phyloP scores from a whole-genome alignment of 2,329 filamentous ascomycete genomes.

The Aspergillus sp. region DNA sequence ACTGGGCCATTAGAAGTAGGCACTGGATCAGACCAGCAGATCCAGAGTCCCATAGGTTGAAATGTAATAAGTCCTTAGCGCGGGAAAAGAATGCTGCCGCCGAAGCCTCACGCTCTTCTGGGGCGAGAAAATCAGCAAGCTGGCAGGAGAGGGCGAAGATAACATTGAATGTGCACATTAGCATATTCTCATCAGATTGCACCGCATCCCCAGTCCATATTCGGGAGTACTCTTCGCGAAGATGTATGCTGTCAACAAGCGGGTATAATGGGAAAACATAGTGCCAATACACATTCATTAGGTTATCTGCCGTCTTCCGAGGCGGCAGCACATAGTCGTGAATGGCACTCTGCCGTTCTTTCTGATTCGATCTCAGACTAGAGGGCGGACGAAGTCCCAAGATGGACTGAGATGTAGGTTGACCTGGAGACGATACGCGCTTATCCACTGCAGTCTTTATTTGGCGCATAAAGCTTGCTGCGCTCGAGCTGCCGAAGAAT shows the following conservation, averaged over 20 bases:
- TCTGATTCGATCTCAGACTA: slow-evolving; percentile 23
- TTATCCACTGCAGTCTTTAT: slow-evolving; percentile 47
- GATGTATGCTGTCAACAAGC: slow-evolving; percentile 41
- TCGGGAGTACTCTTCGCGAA: slow-evolving; percentile 41
- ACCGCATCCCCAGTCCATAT: slow-evolving; percentile 42
- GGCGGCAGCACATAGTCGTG: slow-evolving; percentile 46
- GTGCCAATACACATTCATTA: slow-evolving; percentile 50
- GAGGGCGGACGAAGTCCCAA: slow-evolving; percentile 13
- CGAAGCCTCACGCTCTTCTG: slow-evolving; percentile 41
- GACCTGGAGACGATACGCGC: slow-evolving; percentile 23
- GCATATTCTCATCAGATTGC: slow-evolving; percentile 42
- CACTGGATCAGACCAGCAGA: slow-evolving; percentile 50
- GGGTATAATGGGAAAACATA: slow-evolving; percentile 51
- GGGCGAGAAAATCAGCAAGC: slow-evolving; percentile 41
- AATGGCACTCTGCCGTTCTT: slow-evolving; percentile 6
- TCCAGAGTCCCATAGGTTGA: slow-evolving; percentile 45
- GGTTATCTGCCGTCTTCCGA: slow-evolving; percentile 45
- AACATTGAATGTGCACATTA: slow-evolving; percentile 48
- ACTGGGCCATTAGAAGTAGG: slow-evolving; percentile 49
- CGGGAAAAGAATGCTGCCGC: slow-evolving; percentile 46
- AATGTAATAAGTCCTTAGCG: slow-evolving; percentile 44
- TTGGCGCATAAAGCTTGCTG: slow-evolving; percentile 49
- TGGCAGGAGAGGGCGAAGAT: slow-evolving; percentile 50
- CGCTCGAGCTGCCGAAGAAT: slow-evolving; percentile 51
- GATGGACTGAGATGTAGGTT: slow-evolving; percentile 17